Evolutionary conservation across 768 basidiomycete species (phyloP), one percentile per base, ranked within the genome.

Genomic region (Pisolithus albus): DNA sequence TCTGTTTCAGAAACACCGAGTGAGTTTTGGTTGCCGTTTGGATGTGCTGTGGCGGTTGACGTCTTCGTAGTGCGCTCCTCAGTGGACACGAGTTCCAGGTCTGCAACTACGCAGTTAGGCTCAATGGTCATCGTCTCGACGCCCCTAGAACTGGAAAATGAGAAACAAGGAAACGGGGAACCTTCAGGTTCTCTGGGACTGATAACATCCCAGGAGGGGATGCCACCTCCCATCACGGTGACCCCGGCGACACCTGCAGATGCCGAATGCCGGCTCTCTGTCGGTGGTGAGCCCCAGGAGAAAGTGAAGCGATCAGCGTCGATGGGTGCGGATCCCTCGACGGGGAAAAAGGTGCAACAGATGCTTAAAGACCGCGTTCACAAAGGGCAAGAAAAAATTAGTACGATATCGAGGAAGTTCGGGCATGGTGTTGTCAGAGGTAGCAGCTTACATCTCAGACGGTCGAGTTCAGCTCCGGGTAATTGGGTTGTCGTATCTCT

Each of bases 391-490:
- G 83, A 74, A 6, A 77, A 82, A 47, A 86, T 92, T 40, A 80
- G 81, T 24, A 86, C 85, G 16, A 86, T 89, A 47, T 86, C 86
- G 30, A 81, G 76, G 63, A 88, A 81, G 63, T 83, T 91, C 37
- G 87, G 87, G 7, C 77, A 80, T 58, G 84, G 84, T 6, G 84
- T 87, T 18, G 76, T 72, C 15, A 73, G 74, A 59, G 79, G 76
- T 54, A 76, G 80, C 5, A 70, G 65, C 49, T 45, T 62, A 34
- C 60, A 61, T 42, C 60, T 88, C 50, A 79, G 80, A 58, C 75
- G 86, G 52, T 68, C 83, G 11, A 81, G 61, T 54, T 88, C 88
- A 3, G 80, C 85, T 7, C 87, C 88, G 55, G 82, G 88, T 88
- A 58, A 15, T 38, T 18, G 28, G 41, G 18, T 16, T 9, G 34